Evolutionary conservation across 768 basidiomycete species (phyloP).

Genomic region (Suillus ampliporus): DNA sequence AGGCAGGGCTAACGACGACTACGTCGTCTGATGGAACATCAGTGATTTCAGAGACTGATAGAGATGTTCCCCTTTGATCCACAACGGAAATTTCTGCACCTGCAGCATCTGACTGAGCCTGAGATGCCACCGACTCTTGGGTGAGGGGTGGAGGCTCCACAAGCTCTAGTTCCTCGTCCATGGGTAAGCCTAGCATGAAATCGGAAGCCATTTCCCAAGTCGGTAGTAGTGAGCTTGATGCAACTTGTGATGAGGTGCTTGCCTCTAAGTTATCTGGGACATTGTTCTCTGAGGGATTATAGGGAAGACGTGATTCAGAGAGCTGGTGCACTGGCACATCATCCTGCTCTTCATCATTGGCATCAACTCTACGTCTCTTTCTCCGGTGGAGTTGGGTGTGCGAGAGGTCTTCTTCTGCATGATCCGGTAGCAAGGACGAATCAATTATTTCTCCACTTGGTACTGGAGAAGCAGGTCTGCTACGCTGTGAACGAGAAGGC

Average conservation of each 20-base stretch:
- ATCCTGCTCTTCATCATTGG: background rate
- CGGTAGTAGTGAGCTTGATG: background rate
- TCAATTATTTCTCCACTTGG: background rate
- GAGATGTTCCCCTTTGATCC: constrained; percentile 1
- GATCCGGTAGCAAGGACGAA: background rate
- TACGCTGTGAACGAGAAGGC: background rate
- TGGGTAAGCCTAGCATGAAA: background rate
- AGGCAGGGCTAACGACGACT: constrained; percentile 5
- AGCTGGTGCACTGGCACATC: background rate
- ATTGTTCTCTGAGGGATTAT: background rate
- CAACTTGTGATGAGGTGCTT: background rate
- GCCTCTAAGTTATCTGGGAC: background rate
- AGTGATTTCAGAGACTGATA: background rate
- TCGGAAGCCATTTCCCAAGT: background rate
- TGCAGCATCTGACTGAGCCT: background rate
- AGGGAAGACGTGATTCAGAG: background rate
- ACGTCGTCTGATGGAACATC: background rate
- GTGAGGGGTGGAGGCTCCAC: constrained; percentile 3
- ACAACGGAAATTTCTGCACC: background rate
- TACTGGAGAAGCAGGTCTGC: background rate
- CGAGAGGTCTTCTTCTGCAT: background rate
- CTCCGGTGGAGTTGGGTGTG: background rate
- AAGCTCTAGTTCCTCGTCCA: background rate
- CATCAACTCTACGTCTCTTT: constrained; percentile 11
- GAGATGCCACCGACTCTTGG: constrained; percentile 1